Base-by-base conservation (phyloP, 208 protist species). In the Trypanosoma theileri region DNA sequence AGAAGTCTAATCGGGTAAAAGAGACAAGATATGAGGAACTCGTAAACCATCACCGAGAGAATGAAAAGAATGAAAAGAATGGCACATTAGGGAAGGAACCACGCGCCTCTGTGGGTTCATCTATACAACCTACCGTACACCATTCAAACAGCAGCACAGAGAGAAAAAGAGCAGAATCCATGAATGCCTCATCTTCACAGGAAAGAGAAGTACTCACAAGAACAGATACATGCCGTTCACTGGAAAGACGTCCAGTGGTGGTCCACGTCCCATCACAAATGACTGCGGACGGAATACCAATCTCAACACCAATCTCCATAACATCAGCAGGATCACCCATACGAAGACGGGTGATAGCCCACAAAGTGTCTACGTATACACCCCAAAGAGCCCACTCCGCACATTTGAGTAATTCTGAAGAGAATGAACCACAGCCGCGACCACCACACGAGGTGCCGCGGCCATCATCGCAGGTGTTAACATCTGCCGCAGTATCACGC, bases 281-380 rank as follows among this genome's bases (percentile, higher is more conserved):
- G 16, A 57, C 51, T 17, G 53, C 52, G 16, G 7, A 26, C 17
- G 28, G 28, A 35, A 35, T 6, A 8, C 1, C 28, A 35, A 35
- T 6, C 6, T 8, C n/a, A n/a, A n/a, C n/a, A n/a, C n/a, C n/a
- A n/a, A n/a, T n/a, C n/a, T 26, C 42, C 8, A 9, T 8, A 12
- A 16, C 12, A 19, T 9, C 0, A n/a, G 61, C 52, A n/a, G n/a
- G n/a, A n/a, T 81, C 77, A 12, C 62, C 69, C 11, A 62, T 48
- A 35, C 83, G 83, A 28, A 72, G 77, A 53, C 83, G 83, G 12
- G 74, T 85, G 0, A 73, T 73, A 57, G 73, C 74, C 22, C 73
- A 84, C 41, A 80, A 76, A 60, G 66, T 89, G 45, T 53, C 28
- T 11, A 69, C 61, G 45, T 63, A 35, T 35, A 35, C n/a, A n/a